Evolutionary conservation across 2,329 filamentous ascomycete species (phyloP).

Genomic region (Fusarium brevicatenulatum): DNA sequence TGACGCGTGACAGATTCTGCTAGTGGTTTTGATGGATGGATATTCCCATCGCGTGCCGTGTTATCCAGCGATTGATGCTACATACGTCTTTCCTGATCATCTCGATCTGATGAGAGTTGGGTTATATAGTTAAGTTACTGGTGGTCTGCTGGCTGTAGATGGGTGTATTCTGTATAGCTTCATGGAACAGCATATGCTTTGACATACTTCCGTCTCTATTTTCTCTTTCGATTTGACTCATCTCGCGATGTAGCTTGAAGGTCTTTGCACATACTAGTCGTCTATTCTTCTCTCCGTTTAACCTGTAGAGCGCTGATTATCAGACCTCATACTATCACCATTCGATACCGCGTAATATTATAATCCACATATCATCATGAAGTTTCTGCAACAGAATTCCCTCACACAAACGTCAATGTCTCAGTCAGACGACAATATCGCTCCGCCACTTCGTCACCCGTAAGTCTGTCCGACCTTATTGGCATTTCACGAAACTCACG

Average conservation of each 20-base stretch:
- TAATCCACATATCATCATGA: background rate
- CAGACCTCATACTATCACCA: background rate
- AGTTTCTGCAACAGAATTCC: background rate
- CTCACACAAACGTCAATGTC: background rate
- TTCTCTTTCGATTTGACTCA: background rate
- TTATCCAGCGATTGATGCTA: background rate
- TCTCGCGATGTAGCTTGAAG: background rate
- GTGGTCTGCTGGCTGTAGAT: background rate
- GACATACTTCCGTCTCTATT: too few species aligned
- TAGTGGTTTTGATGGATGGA: constrained; percentile 1
- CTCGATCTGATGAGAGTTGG: background rate
- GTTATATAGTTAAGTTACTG: background rate
- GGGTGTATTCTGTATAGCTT: background rate
- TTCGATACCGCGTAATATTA: too few species aligned
- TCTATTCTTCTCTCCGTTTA: background rate
- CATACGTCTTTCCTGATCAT: background rate
- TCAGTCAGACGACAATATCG: background rate
- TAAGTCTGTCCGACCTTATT: background rate
- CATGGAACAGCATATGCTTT: background rate
- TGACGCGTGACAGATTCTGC: constrained; percentile 1
- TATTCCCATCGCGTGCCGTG: constrained; percentile 12
- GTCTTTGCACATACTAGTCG: background rate
- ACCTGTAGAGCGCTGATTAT: accelerated
- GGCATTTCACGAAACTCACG: background rate
- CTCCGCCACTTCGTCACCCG: constrained; percentile 16